A percentile compares a stretch with the other conserved stretches of the same genome.
Conservation (phyloP, 768 basidiomycete species). For the Russula vinacea region DNA sequence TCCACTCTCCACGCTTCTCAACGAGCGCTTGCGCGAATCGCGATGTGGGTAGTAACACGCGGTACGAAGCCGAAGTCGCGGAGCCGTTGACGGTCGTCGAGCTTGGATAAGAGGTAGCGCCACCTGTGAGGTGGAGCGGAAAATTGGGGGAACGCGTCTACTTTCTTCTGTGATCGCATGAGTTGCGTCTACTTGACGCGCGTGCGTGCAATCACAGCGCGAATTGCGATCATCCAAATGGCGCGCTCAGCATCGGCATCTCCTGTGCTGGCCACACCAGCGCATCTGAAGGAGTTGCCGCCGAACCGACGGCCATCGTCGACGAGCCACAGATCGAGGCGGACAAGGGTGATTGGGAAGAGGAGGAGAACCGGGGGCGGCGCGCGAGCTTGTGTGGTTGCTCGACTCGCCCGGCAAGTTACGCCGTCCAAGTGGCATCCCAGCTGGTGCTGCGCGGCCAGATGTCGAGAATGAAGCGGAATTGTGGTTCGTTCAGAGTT, state of each 20-base stretch:
- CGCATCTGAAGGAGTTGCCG: no score
- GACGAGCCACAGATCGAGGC: conserved; percentile 40
- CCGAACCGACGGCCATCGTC: conserved; percentile 50
- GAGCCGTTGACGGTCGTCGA: conserved; percentile 16
- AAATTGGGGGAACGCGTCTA: no score
- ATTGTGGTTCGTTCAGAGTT: conserved; percentile 33
- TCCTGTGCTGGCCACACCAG: no score
- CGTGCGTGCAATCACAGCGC: no score
- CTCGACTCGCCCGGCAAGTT: conserved; percentile 17
- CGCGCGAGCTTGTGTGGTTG: conserved; percentile 21
- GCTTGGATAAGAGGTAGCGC: conserved; percentile 56
- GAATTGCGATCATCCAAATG: no score
- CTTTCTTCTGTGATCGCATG: no score
- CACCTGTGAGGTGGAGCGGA: no score
- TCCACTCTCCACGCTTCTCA: conserved; percentile 52
- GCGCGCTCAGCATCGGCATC: no score
- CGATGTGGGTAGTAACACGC: conserved; percentile 35
- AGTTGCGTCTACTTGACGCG: no score
- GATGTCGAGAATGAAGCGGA: conserved; percentile 38
- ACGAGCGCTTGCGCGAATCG: conserved; percentile 42
- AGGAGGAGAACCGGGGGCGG: no score
- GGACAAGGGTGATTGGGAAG: no score
- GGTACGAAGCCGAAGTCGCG: no score
- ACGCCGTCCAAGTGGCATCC: conserved; percentile 21
- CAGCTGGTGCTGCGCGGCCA: conserved; percentile 37